Evolutionary conservation across 1,284 basidiomycete genomes (phyloP), one percentile per base, ranked within the genome.

Genomic region (Ganoderma boninense): DNA sequence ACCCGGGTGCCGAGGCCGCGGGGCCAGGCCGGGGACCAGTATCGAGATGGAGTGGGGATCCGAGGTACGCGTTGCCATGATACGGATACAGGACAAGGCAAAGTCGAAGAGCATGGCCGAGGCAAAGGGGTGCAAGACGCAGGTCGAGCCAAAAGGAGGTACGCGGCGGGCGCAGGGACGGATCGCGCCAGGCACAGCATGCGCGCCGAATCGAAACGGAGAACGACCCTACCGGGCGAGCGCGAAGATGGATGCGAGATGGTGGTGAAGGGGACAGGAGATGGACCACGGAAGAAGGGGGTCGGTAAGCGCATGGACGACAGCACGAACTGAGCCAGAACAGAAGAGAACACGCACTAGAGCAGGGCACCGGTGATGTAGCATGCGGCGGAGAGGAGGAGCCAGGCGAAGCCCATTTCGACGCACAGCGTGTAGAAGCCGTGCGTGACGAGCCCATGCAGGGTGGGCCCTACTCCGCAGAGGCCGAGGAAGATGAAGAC

Each of bases 401-500:
- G 80, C 89, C 92, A 94, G 32, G 85, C 83, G 70, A 93, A 86
- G 43, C 92, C 93, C 86, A 93, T 90, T 70, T 89, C 88, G 67
- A 83, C 79, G 66, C 88, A 81, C 59, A 92, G 81, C 71, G 85
- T 86, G 62, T 80, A 72, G 67, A 87, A 80, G 16, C 92, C 93
- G 77, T 92, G 90, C 18, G 86, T 82, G 56, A 86, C 64, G 40
- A 92, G 77, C 56, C 90, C 84, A 78, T 98, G 95, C 14, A 84
- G 82, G 20, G 95, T 85, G 35, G 96, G 96, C 6, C 95, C 77
- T 49, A 94, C 80, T 11, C 90, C 92, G 72, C 89, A 91, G 38
- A 95, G 82, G 18, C 96, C 96, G 18, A 97, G 89, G 13, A 86
- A 88, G 73, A 96, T 87, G 82, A 97, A 98, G 10, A 95, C 90